A percentile compares a stretch with the other conserved stretches of the same genome.
Evolutionary conservation across 108 stramenopile species (phyloP).

Genomic region (Pinguiococcus pyrenoidosus): DNA sequence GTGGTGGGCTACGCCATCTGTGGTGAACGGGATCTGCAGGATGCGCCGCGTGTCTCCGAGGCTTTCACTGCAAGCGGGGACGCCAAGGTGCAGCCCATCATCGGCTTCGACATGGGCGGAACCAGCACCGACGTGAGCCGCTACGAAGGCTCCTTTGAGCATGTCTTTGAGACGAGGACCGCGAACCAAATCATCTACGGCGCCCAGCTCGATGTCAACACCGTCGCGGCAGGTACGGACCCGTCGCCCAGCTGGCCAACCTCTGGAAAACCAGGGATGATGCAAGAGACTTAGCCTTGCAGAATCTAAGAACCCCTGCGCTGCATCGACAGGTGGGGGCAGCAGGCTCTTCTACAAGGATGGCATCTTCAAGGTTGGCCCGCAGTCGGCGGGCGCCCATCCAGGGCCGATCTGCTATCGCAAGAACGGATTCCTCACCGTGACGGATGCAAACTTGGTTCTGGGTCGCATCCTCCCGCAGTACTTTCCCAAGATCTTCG

Average conservation of each 20-base stretch:
- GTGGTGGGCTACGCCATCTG: slow-evolving; percentile 90
- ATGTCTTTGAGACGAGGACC: slow-evolving; percentile 88
- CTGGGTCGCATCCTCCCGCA: slow-evolving; percentile 79
- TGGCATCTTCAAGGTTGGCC: slow-evolving; percentile 88
- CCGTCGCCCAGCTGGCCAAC: no score
- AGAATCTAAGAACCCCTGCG: no score
- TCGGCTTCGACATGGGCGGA: slow-evolving; percentile 99
- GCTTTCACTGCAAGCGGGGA: slow-evolving; percentile 24
- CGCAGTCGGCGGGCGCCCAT: slow-evolving; percentile 86
- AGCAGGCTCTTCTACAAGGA: slow-evolving; percentile 65
- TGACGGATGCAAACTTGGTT: slow-evolving; percentile 94
- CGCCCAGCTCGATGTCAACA: slow-evolving; percentile 95
- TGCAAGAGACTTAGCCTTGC: no score
- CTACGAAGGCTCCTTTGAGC: slow-evolving; percentile 67
- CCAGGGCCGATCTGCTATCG: slow-evolving; percentile 97
- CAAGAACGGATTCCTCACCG: slow-evolving; percentile 78
- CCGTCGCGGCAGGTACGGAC: slow-evolving; percentile 83
- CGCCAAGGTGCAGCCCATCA: slow-evolving; percentile 51
- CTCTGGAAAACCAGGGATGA: no score
- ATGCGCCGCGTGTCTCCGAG: no score
- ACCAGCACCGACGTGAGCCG: slow-evolving; percentile 80
- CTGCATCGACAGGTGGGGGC: slow-evolving; percentile 42
- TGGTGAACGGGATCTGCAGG: slow-evolving; percentile 13
- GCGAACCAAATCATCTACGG: slow-evolving; percentile 79
- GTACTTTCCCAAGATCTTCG: slow-evolving; percentile 90